Percentiles rank a stretch among this genome's conserved stretches.
Evolutionary conservation across 2,329 filamentous ascomycete species (phyloP).

Genomic region (Davidsoniella neocaledoniae): DNA sequence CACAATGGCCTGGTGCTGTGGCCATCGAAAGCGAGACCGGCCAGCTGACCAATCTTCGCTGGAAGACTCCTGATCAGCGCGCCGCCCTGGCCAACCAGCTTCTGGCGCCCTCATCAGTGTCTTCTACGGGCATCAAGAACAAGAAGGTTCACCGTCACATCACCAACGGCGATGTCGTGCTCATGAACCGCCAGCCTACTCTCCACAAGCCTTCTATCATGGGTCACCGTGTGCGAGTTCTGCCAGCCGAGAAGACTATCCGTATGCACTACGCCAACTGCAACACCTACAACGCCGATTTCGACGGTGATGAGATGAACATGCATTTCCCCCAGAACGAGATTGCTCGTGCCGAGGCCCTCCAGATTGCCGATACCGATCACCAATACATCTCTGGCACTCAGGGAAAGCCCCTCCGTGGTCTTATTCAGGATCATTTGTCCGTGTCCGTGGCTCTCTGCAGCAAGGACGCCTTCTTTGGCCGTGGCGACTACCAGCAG

Average conservation of each 20-base stretch:
- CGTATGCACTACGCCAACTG: constrained; percentile 99
- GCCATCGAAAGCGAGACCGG: constrained; percentile 95
- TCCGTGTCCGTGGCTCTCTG: constrained; percentile 86
- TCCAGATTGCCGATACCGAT: constrained; percentile 88
- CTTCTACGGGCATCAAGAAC: constrained; percentile 58
- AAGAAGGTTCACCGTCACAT: constrained; percentile 96
- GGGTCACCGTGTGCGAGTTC: constrained; percentile 82
- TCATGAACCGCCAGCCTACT: constrained; percentile 98
- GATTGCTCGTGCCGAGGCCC: constrained; percentile 77
- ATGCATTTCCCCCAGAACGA: constrained; percentile 99
- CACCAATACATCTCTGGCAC: constrained; percentile 94
- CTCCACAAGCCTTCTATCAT: constrained; percentile 98
- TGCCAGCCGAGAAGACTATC: constrained; percentile 90
- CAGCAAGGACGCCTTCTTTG: constrained; percentile 82
- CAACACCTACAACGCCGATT: constrained; percentile 98
- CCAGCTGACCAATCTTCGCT: constrained; percentile 71
- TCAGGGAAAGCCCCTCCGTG: constrained; percentile 79
- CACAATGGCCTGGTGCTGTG: constrained; percentile 85
- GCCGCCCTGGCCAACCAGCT: constrained; percentile 84
- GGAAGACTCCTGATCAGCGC: constrained; percentile 77
- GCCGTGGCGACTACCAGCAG: constrained; percentile 75
- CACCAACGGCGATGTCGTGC: constrained; percentile 87
- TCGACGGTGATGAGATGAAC: constrained; percentile 99
- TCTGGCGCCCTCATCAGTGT: constrained; percentile 63
- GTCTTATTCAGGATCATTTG: constrained; percentile 96